Conservation (phyloP, 2,329 filamentous ascomycete genomes). For the Tothia fuscella region DNA sequence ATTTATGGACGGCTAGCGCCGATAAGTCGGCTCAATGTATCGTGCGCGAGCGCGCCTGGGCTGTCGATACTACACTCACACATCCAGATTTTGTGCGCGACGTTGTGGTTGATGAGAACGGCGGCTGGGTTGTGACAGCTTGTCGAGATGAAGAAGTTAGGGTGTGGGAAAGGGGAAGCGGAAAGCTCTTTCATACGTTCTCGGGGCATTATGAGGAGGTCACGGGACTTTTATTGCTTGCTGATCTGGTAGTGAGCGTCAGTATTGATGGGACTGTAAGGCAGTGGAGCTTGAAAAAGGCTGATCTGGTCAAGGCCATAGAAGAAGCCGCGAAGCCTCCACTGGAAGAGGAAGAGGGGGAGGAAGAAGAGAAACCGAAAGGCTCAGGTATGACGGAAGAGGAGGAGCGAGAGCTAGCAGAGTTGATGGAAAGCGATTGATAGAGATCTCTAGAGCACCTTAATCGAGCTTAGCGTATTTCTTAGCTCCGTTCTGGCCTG, state of each 20-base stretch:
- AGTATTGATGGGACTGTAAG: slow-evolving; percentile 84
- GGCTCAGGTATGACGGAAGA: slow-evolving; percentile 61
- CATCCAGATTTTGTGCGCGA: slow-evolving; percentile 89
- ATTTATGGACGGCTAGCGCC: slow-evolving; percentile 87
- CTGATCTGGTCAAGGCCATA: slow-evolving; percentile 45
- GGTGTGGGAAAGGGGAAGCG: slow-evolving; percentile 67
- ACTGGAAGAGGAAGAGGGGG: slow-evolving; percentile 33
- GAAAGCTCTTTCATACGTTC: slow-evolving; percentile 61
- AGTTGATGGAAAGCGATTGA: slow-evolving; percentile 89
- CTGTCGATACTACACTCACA: slow-evolving; percentile 55
- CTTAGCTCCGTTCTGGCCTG: too few relatives aligned
- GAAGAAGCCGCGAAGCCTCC: slow-evolving; percentile 37
- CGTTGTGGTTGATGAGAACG: slow-evolving; percentile 55
- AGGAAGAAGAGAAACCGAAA: slow-evolving; percentile 35
- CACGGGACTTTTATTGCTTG: slow-evolving; percentile 57
- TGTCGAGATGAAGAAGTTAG: slow-evolving; percentile 87
- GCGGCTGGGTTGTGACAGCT: slow-evolving; percentile 72
- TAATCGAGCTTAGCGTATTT: too few relatives aligned
- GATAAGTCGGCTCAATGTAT: slow-evolving; percentile 82
- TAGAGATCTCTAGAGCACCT: too few relatives aligned
- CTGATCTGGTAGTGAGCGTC: slow-evolving; percentile 57
- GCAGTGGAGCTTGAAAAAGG: slow-evolving; percentile 61
- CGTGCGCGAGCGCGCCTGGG: slow-evolving; percentile 55
- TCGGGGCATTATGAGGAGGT: slow-evolving; percentile 89
- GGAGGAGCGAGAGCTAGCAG: slow-evolving; percentile 85